Evolutionary conservation across 371 early-diverging fungal species (phyloP), one percentile per base, ranked within the genome.

Genomic region (Encephalitozoon intestinalis): DNA sequence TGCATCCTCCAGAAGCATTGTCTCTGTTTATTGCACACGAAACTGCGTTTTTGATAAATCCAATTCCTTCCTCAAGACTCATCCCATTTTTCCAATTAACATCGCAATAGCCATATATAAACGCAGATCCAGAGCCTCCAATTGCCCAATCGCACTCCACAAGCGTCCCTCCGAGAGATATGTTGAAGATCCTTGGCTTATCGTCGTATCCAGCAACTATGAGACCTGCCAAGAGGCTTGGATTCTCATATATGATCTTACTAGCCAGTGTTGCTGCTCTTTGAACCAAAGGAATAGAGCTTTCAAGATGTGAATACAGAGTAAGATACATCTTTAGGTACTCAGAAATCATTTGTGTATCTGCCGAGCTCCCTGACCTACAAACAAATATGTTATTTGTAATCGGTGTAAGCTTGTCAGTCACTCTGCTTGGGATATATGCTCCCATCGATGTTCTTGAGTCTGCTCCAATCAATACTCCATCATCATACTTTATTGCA

Each of bases 121-220:
- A 97, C 8, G 91, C 89, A 26, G 95, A 95, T 31, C 99, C 99
- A 77, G 91, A 91, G 84, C 91, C 99, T 71, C 94, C 96, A 83
- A 97, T 91, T 6, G 96, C 89, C 87, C 91, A 95, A 12, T 94
- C 92, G 71, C 90, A 89, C 81, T 89, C 89, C 81, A 94, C 91
- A 46, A 97, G 76, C 9, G 92, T 90, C 8, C 99, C 99, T 63
- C 97, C 97, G 8, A 95, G 85, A 51, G 92, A 92, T 34, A 97
- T 88, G 70, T 89, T 89, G 86, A 91, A 97, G 4, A 86, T 53
- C 23, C 63, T 67, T n/a, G 94, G 93, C 50, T 90, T 87, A 79
- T 91, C 88, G 85, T 99, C 99, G 91, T 92, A 95, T 50, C 99
- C 99, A 50, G 92, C 99, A 39, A 97, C 91, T 82, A 99, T 99